Evolutionary conservation across 495 filamentous ascomycete genomes (phyloP).

Genomic region (Penicillium flavigenum): DNA sequence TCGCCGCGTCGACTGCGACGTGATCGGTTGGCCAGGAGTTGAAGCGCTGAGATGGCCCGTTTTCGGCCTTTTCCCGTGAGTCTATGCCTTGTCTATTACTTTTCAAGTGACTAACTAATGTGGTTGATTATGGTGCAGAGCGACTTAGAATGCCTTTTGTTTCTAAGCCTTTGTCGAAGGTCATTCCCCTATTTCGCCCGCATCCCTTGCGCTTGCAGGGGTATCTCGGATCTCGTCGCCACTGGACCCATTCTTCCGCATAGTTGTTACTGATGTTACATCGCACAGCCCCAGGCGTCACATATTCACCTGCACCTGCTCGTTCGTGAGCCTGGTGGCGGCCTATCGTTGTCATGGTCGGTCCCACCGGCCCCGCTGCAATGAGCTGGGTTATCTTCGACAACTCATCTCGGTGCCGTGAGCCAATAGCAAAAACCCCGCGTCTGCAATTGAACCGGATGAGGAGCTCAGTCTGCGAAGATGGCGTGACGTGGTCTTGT

Average conservation of each 20-base stretch:
- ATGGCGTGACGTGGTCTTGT: constrained; percentile 4
- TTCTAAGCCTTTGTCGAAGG: constrained; percentile 8
- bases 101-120: constrained; percentile 2
- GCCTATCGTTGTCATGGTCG: constrained; percentile 5
- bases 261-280: constrained; percentile 6
- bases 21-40: constrained; percentile 6
- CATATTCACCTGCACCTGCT: background rate
- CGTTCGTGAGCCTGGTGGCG: constrained; percentile 1
- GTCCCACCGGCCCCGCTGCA: constrained; percentile 4
- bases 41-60: constrained; percentile 5
- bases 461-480: background rate
- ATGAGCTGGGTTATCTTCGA: constrained; percentile 3
- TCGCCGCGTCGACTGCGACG: constrained; percentile 3
- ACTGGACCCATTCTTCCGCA: constrained; percentile 2
- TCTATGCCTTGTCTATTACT: constrained; percentile 3
- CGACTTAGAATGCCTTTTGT: constrained; percentile 6
- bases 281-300: background rate
- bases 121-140: background rate
- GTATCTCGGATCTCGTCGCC: constrained; percentile 6
- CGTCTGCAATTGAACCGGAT: constrained; percentile 1
- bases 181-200: constrained; percentile 3
- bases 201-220: background rate
- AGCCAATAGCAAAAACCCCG: constrained; percentile 6
- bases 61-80: constrained; percentile 6
- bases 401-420: constrained; percentile 1